phyloP scores from a whole-genome alignment of 2,329 filamentous ascomycete species.

The Fusarium nanum region DNA sequence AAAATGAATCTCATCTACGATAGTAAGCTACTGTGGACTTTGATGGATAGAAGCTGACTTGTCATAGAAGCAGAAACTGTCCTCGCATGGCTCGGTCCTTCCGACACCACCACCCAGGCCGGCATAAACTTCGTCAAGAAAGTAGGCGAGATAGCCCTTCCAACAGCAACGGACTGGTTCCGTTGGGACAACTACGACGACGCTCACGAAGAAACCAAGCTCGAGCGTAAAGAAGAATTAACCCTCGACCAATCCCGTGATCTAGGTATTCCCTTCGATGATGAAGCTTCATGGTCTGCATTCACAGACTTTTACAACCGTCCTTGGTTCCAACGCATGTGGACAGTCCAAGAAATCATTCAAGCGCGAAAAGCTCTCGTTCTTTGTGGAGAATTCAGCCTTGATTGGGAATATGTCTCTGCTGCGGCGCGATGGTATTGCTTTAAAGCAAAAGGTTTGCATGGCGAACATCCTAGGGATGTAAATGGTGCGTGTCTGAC shows the following conservation, averaged over 20 bases:
- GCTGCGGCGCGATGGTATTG: conserved; percentile 35
- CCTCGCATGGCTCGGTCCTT: conserved; percentile 34
- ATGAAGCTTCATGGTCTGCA: conserved; percentile 11
- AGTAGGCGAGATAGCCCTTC: conserved; percentile 29
- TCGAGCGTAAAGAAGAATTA: conserved; percentile 20
- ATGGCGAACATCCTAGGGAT: background rate
- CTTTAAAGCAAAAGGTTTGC: conserved; percentile 18
- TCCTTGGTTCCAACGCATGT: conserved; percentile 39
- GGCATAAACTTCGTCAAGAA: conserved; percentile 19
- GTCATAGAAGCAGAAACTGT: conserved; percentile 34
- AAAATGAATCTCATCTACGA: conserved; percentile 38
- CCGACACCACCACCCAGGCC: background rate
- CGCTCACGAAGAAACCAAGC: conserved; percentile 2
- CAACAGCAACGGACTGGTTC: conserved; percentile 32
- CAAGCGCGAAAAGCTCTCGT: conserved; percentile 36
- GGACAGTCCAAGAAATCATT: conserved; percentile 41
- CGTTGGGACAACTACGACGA: conserved; percentile 20
- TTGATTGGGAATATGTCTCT: conserved; percentile 24
- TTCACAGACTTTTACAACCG: conserved; percentile 31
- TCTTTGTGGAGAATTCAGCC: conserved; percentile 19
- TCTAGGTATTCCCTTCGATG: conserved; percentile 29
- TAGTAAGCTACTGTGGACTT: too few species aligned
- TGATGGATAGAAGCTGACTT: too few species aligned
- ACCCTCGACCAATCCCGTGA: conserved; percentile 18
- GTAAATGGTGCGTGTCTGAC: conserved; percentile 24